Evolutionary conservation across 2,329 filamentous ascomycete genomes (phyloP).

Genomic region (Trichoderma guizhouense): DNA sequence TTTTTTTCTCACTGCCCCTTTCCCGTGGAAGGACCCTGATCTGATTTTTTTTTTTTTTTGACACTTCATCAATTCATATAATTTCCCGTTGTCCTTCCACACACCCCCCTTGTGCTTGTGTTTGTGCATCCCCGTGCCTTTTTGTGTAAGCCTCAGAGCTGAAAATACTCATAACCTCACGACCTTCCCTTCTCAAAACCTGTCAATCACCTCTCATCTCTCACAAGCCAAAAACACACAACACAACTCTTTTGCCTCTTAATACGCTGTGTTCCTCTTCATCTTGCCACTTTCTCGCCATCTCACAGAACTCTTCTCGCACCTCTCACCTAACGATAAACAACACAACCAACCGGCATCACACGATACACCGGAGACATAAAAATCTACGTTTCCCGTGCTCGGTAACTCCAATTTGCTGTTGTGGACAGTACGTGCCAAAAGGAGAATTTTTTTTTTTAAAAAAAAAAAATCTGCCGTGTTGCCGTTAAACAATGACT

Average conservation of each 20-base stretch:
- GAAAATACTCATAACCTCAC: not conserved
- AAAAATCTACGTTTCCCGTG: not conserved
- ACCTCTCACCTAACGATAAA: not conserved
- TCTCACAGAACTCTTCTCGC: not conserved
- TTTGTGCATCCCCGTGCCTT: not conserved
- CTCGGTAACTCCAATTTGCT: not conserved
- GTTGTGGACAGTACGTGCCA: not conserved
- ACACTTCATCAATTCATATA: conserved; percentile 16
- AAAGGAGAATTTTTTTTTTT: not conserved
- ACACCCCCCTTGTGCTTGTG: conserved; percentile 1
- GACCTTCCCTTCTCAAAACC: not conserved
- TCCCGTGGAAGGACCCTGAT: not conserved
- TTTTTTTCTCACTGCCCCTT: not conserved
- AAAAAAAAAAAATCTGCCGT: not conserved
- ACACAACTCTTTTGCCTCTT: not conserved
- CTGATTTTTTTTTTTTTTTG: conserved; percentile 6
- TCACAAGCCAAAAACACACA: not conserved
- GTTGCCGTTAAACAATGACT: conserved; percentile 6
- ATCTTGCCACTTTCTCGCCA: not conserved
- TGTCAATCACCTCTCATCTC: not conserved
- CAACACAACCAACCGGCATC: not conserved
- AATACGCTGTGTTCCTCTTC: not conserved
- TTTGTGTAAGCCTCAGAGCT: not conserved
- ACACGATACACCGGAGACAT: not conserved
- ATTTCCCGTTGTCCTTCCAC: not conserved